A percentile compares a stretch with the other conserved stretches of the same genome.
Conservation (phyloP, 495 filamentous ascomycete genomes). For the Corynascus novoguineensis region DNA sequence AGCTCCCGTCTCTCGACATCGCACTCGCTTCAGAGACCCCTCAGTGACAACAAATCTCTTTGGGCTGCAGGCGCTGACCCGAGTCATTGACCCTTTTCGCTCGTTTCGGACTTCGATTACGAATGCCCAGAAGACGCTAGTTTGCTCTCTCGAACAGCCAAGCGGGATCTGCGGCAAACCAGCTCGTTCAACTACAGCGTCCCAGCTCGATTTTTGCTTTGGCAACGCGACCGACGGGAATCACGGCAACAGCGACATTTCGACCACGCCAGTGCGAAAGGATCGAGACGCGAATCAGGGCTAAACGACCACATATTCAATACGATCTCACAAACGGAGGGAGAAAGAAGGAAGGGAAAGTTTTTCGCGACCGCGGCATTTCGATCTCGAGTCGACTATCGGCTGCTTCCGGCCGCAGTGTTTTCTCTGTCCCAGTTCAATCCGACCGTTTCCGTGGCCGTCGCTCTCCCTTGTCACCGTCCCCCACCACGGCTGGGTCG, state of each 20-base stretch:
- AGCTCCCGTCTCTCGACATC: not conserved
- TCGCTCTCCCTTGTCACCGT: not conserved
- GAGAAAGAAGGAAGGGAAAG: not conserved
- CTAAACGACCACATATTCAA: not conserved
- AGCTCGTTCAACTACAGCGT: not conserved
- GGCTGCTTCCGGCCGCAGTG: not conserved
- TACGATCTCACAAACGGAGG: not conserved
- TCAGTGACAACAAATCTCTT: not conserved
- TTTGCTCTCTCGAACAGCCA: not conserved
- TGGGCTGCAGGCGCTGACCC: not conserved
- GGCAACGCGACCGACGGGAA: not conserved
- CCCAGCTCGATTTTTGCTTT: not conserved
- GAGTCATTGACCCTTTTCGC: constrained; percentile 5
- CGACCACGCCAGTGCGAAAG: not conserved
- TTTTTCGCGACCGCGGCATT: not conserved
- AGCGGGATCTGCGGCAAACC: not conserved
- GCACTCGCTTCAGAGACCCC: not conserved
- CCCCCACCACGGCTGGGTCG: not conserved
- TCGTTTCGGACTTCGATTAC: constrained; percentile 8
- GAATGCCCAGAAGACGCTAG: not conserved
- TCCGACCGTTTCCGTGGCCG: not conserved
- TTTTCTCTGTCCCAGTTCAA: not conserved
- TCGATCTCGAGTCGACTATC: not conserved
- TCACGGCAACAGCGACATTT: not conserved
- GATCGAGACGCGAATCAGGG: not conserved